phyloP scores from a whole-genome alignment of 2,329 filamentous ascomycete genomes.

The Aspergillus arachidicola region DNA sequence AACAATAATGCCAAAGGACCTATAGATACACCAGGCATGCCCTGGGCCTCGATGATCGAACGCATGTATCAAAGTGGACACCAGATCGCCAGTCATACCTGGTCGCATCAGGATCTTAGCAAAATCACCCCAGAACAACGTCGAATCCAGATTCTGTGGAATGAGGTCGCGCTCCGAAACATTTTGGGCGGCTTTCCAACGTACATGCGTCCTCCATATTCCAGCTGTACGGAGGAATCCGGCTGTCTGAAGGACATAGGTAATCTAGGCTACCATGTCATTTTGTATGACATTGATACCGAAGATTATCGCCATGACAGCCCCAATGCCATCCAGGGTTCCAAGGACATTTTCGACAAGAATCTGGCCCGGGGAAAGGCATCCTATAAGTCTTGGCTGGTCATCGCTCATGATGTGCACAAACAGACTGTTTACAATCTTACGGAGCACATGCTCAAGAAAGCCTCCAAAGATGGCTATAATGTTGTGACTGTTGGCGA shows the following conservation, averaged over 20 bases:
- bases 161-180: slow-evolving; percentile 51
- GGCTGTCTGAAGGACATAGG: slow-evolving; percentile 48
- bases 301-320: slow-evolving; percentile 48
- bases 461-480: slow-evolving; percentile 33
- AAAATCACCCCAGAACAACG: slow-evolving; percentile 41
- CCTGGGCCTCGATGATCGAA: slow-evolving; percentile 42
- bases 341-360: slow-evolving; percentile 44
- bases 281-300: slow-evolving; percentile 52
- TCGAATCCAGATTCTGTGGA: slow-evolving; percentile 47
- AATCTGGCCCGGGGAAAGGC: slow-evolving; percentile 29
- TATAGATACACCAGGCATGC: slow-evolving; percentile 45
- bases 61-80: slow-evolving; percentile 51
- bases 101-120: slow-evolving; percentile 53
- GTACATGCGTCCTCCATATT: slow-evolving; percentile 58
- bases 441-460: slow-evolving; percentile 44
- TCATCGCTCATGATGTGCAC: slow-evolving; percentile 48
- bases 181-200: slow-evolving; percentile 54
- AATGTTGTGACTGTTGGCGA: slow-evolving; percentile 48
- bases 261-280: slow-evolving; percentile 53
- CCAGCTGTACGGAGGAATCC: slow-evolving; percentile 39
- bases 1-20: slow-evolving; percentile 50
- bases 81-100: slow-evolving; percentile 56
- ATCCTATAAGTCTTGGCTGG: slow-evolving; percentile 39
- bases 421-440: slow-evolving; percentile 47
- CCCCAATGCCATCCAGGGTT: slow-evolving; percentile 39